phyloP scores from a whole-genome alignment of 192 early-diverging fungal species.

The Haplosporangium gracile region DNA sequence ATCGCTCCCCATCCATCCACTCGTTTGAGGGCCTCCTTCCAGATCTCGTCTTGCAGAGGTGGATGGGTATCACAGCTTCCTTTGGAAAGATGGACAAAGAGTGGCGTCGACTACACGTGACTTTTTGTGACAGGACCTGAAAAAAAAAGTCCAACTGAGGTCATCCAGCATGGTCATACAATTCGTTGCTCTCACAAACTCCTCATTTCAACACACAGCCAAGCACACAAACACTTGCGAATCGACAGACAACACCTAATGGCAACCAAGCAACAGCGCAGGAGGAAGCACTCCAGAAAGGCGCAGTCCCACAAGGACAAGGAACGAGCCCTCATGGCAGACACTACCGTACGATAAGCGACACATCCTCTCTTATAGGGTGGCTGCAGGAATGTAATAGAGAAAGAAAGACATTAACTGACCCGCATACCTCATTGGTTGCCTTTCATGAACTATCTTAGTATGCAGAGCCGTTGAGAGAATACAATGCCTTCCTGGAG shows the following conservation, averaged over 20 bases:
- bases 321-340: conserved; percentile 21
- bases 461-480: conserved; percentile 54
- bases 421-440: not conserved
- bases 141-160: not conserved
- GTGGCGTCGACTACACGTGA: not conserved
- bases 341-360: conserved; percentile 27
- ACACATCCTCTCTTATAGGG: too few relatives aligned
- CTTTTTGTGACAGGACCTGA: not conserved
- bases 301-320: conserved; percentile 51
- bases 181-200: not conserved
- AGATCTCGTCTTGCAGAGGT: too few relatives aligned
- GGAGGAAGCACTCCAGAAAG: conserved; percentile 42
- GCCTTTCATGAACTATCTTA: not conserved
- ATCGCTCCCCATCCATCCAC: too few relatives aligned
- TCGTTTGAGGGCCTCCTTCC: too few relatives aligned
- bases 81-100: too few relatives aligned
- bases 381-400: too few relatives aligned
- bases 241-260: conserved; percentile 4
- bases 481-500: conserved; percentile 53
- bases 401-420: not conserved
- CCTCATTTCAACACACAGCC: not conserved
- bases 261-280: conserved; percentile 47
- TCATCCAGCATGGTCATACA: not conserved
- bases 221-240: not conserved
- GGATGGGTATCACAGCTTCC: too few relatives aligned